Conservation (phyloP, 1,284 basidiomycete genomes). For the Moesziomyces sp. region DNA sequence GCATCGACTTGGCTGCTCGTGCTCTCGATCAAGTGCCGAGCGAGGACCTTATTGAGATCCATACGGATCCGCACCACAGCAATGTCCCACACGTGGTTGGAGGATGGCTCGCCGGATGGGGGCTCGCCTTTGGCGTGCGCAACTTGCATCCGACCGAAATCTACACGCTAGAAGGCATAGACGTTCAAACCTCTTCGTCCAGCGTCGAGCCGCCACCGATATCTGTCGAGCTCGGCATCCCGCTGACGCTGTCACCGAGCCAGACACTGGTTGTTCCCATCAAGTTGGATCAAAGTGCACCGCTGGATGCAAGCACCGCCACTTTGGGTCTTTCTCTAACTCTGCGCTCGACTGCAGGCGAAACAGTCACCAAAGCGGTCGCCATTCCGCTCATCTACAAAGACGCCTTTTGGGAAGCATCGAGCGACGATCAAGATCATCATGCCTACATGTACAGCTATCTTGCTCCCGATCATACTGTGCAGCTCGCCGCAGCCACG, state of each 20-base stretch:
- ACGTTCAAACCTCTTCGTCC: background rate
- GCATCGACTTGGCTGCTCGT: constrained; percentile 29
- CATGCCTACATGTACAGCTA: constrained; percentile 34
- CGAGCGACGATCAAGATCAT: constrained; percentile 17
- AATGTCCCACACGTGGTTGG: constrained; percentile 43
- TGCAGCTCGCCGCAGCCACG: constrained; percentile 44
- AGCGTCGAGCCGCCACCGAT: background rate
- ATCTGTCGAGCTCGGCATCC: constrained; percentile 2
- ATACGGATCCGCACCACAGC: constrained; percentile 32
- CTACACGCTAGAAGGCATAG: constrained; percentile 5
- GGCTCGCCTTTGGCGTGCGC: constrained; percentile 32
- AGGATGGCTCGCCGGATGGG: constrained; percentile 44
- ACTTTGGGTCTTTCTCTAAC: constrained; percentile 1
- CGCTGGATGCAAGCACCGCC: background rate
- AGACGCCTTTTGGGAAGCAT: constrained; percentile 22
- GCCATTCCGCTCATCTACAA: constrained; percentile 13
- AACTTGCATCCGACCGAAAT: constrained; percentile 11
- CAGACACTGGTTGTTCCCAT: constrained; percentile 17
- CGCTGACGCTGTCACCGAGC: constrained; percentile 3
- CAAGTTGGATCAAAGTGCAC: constrained; percentile 5
- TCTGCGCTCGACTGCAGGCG: background rate
- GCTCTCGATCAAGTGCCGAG: background rate
- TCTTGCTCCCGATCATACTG: constrained; percentile 13
- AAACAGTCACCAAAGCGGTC: constrained; percentile 7
- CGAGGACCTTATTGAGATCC: constrained; percentile 3